Conservation (phyloP, 208 protist genomes). For the Leishmania tropica region DNA sequence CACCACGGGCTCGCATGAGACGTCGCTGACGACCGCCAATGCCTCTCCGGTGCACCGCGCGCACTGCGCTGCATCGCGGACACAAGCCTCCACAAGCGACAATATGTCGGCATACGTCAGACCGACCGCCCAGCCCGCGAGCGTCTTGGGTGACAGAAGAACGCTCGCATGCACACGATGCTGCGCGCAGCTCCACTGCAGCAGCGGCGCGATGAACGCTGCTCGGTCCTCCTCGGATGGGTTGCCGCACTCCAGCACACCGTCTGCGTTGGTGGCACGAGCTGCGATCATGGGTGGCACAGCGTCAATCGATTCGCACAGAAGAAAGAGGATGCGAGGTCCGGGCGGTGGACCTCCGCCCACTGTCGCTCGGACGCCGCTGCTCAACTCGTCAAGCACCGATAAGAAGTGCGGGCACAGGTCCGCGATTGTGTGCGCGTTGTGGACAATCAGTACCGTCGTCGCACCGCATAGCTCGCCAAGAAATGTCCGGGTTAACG, state of each 20-base stretch:
- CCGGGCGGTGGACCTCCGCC: background rate
- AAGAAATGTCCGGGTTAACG: constrained; percentile 39
- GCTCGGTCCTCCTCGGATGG: constrained; percentile 67
- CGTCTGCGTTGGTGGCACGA: constrained; percentile 60
- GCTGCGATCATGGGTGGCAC: constrained; percentile 71
- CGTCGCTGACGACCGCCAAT: constrained; percentile 61
- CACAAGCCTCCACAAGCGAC: constrained; percentile 55
- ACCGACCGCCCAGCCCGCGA: constrained; percentile 79
- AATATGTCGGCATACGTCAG: constrained; percentile 69
- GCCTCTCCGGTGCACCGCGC: constrained; percentile 8
- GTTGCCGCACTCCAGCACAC: constrained; percentile 74
- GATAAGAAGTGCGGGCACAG: constrained; percentile 49
- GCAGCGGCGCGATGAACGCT: constrained; percentile 25
- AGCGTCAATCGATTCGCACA: constrained; percentile 75
- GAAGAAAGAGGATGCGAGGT: constrained; percentile 49
- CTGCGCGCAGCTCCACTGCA: constrained; percentile 25
- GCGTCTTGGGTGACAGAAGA: constrained; percentile 49
- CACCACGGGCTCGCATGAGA: constrained; percentile 54
- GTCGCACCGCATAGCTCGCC: constrained; percentile 17
- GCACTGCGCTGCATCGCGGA: constrained; percentile 17
- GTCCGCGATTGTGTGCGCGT: constrained; percentile 51
- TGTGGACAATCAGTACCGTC: constrained; percentile 56
- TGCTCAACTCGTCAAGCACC: constrained; percentile 35
- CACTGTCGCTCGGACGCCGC: background rate
- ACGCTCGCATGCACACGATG: constrained; percentile 51